These are phyloP conservation scores for Arbutus unedo DNA, from an alignment of 148 eudicot species.

Conservation along the genomic window DNA sequence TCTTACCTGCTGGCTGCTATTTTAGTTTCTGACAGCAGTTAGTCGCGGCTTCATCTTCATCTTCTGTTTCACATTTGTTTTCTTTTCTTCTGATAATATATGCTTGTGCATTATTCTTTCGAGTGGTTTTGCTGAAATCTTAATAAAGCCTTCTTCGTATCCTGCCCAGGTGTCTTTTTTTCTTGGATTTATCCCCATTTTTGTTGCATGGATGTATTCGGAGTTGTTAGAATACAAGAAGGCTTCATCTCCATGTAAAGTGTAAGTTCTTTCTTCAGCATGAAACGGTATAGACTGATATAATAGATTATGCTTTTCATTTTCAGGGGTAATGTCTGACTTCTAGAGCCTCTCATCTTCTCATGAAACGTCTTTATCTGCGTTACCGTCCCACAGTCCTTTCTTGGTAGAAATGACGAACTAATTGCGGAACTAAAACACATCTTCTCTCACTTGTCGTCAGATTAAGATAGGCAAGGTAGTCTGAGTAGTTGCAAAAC, in stretches of 20 bases:
- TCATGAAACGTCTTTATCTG: not conserved
- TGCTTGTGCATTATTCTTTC: not conserved
- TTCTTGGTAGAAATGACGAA: not conserved
- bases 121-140: not conserved
- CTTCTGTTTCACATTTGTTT: not conserved
- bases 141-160: constrained; percentile 4
- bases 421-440: not conserved
- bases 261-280: constrained; percentile 45
- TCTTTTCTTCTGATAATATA: not conserved
- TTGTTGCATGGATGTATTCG: constrained; percentile 84
- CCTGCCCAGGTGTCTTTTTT: constrained; percentile 72
- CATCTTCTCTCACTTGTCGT: not conserved
- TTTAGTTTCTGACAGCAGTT: not conserved
- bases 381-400: not conserved
- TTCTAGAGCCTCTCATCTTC: not conserved
- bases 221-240: constrained; percentile 82
- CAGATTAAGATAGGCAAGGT: not conserved
- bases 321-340: not conserved
- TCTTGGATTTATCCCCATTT: constrained; percentile 74
- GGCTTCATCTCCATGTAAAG: constrained; percentile 64
- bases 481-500: not conserved
- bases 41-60: not conserved
- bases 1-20: not conserved
- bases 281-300: not conserved
- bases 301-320: not conserved